Evolutionary conservation across 306 rosid species (phyloP), one percentile per base, ranked within the genome.

Genomic region (Arachis hypogaea): DNA sequence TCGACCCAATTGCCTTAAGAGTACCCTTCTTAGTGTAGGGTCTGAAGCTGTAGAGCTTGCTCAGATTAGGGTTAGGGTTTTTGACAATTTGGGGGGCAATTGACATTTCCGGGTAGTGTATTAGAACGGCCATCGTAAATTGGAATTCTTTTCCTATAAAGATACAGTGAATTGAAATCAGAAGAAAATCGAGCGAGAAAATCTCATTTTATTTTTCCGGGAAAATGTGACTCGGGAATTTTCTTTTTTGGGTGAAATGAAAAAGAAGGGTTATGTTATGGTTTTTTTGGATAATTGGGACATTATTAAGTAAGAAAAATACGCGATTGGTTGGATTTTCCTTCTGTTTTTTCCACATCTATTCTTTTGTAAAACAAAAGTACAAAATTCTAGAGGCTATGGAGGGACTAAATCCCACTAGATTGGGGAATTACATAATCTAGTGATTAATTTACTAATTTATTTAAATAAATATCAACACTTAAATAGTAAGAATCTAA

Each of bases 111-210:
- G 87, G 86, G 4, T 88, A 82, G 54, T 73, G 88, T 50, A 86
- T 41, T 65, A 83, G 85, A 83, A 88, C 87, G 36, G 88, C 82
- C 98, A 92, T 92, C 52, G 51, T 45, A 54, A 59, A 70, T 43
- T 54, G 1, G 66, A 42, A 43, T 3, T 29, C 66, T 43, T 54
- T 55, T 18, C 42, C n/a, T 11, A 5, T 7, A 0, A 41, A 51
- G 22, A 74, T 47, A 58, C 36, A 8, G 2, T 3, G 38, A 33
- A 46, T 49, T 12, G 56, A 33, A 68, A 49, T 77, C 62, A 59
- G 61, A 43, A 47, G 80, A 66, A 78, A 71, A 65, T 69, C n/a
- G 33, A 64, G 9, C 56, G 46, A 59, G 42, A 44, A 60, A 75
- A 44, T 4, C 1, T 59, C 77, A 56, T 49, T 58, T 51, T 22